Evolutionary conservation across 1,284 basidiomycete species (phyloP).

Genomic region (Boletus mariae): DNA sequence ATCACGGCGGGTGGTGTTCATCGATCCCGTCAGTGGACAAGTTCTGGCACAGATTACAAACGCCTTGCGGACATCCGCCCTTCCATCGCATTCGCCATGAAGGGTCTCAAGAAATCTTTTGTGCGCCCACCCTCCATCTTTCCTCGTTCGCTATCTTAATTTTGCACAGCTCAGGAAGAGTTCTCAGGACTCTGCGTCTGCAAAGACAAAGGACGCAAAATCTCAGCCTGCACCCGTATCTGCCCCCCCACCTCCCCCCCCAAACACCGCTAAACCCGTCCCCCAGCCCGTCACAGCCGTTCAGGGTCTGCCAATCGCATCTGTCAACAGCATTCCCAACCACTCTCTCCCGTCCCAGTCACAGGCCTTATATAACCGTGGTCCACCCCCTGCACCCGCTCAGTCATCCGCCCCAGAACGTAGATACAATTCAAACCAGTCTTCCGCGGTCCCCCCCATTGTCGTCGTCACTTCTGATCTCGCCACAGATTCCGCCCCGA

Average conservation of each 20-base stretch:
- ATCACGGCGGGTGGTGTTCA: slow-evolving; percentile 29
- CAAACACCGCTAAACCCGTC: slow-evolving; percentile 60
- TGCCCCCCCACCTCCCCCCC: slow-evolving; percentile 60
- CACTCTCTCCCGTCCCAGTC: slow-evolving; percentile 36
- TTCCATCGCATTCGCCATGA: slow-evolving; percentile 52
- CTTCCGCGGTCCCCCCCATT: slow-evolving; percentile 71
- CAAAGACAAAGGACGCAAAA: slow-evolving; percentile 64
- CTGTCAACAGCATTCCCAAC: slow-evolving; percentile 42
- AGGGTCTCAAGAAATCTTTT: slow-evolving; percentile 86
- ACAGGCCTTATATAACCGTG: slow-evolving; percentile 41
- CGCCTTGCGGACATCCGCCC: slow-evolving; percentile 17
- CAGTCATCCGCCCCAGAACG: slow-evolving; percentile 46
- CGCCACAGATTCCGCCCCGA: slow-evolving; percentile 48
- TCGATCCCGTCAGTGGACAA: slow-evolving; percentile 30
- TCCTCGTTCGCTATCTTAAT: slow-evolving; percentile 14
- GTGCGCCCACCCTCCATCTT: slow-evolving; percentile 41
- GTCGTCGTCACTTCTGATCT: slow-evolving; percentile 87
- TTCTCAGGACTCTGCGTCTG: slow-evolving; percentile 62
- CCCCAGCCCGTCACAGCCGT: slow-evolving; percentile 43
- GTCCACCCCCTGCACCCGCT: slow-evolving; percentile 37
- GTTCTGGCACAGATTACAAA: background rate
- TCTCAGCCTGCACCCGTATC: slow-evolving; percentile 43
- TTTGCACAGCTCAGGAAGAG: slow-evolving; percentile 59
- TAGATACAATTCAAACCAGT: slow-evolving; percentile 47
- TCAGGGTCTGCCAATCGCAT: slow-evolving; percentile 39